Evolutionary conservation across 2,329 filamentous ascomycete genomes (phyloP), one percentile per base, ranked within the genome.

Genomic region (Aspergillus transmontanensis): DNA sequence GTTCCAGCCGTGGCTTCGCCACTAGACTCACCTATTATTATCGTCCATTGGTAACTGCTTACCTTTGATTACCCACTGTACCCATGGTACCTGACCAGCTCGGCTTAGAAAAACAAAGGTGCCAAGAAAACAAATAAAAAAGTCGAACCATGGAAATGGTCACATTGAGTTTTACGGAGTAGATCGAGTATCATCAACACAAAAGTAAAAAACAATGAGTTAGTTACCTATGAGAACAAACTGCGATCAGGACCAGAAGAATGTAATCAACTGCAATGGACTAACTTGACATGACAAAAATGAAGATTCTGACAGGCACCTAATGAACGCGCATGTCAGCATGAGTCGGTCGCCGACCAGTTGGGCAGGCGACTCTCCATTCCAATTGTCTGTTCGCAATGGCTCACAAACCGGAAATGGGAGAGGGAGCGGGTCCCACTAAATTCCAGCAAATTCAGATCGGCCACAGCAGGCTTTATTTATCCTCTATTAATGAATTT

Each of bases 401-500:
- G 16, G 19, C 50, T 53, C 30, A 39, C 51, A 54, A 54, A 36
- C 51, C 30, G 36, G 51, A 54, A 36, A 54, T 59, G 28, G 66
- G 65, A 68, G 64, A 68, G 30, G 60, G 34, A 61, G 69, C 66
- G 69, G 72, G 69, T 66, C 69, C 63, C 32, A 56, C 23, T 67
- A 69, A 61, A 68, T 59, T 70, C 62, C 64, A 66, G 65, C 57
- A 70, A 71, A 72, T 72, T 73, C 67, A 66, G 72, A 73, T 72
- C 68, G 63, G 23, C 69, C 62, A 71, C 57, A 28, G 57, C 41
- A 55, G 53, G 54, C 43, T 51, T 53, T 26, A 62, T 50, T 45
- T 32, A 32, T 23, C 48, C 9, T 32, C 45, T 23, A 6, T 59
- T 46, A 48, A 53, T 59, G 58, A 19, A 43, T 28, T 30, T 32